Base-by-base conservation (phyloP, 2,329 filamentous ascomycete species). In the Fusarium brachygibbosum region DNA sequence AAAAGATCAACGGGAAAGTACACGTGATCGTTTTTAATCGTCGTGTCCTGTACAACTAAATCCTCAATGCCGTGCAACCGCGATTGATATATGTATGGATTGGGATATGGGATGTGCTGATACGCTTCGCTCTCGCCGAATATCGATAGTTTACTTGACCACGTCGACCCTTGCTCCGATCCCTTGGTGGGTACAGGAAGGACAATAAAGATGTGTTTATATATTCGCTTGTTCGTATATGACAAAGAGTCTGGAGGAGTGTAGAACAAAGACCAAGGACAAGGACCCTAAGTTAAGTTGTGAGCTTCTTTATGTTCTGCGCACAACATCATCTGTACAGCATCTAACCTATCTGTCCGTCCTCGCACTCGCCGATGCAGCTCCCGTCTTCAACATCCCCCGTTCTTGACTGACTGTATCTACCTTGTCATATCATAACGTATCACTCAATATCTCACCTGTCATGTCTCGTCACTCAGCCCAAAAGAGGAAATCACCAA, bases 361-460 rank as follows among this genome's bases (percentile, higher is more conserved):
- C 34, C 48, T 70, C 68, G 68, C 63, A 61, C 63, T 62, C 55
- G 55, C 68, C 68, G 68, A 70, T 60, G 54, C 63, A 63, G 25
- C 52, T 61, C 19, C 51, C 10, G 35, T 34, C 14, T 46, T 23
- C 40, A 45, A 44, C 25, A 21, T 19, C n/a, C n/a, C n/a, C n/a
- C n/a, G n/a, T n/a, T n/a, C n/a, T n/a, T 14, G 28, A 28, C 12
- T 45, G 42, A 14, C 28, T 45, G 42, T 28, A 35, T 32, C 38
- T 40, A 35, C 38, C 38, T 40, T 35, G 50, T 46, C 38, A 16
- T n/a, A 42, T 64, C 49, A 41, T 29, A 45, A 31, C 17, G 21
- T 38, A 29, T 45, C 45, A 60, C 34, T 46, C 34, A 40, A 46
- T 28, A 37, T 21, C 34, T 62, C 34, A 35, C 57, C 37, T 63